These are phyloP conservation scores for Athelia sp. DNA, from an alignment of 1,284 basidiomycete genomes.

Conservation along the genomic window DNA sequence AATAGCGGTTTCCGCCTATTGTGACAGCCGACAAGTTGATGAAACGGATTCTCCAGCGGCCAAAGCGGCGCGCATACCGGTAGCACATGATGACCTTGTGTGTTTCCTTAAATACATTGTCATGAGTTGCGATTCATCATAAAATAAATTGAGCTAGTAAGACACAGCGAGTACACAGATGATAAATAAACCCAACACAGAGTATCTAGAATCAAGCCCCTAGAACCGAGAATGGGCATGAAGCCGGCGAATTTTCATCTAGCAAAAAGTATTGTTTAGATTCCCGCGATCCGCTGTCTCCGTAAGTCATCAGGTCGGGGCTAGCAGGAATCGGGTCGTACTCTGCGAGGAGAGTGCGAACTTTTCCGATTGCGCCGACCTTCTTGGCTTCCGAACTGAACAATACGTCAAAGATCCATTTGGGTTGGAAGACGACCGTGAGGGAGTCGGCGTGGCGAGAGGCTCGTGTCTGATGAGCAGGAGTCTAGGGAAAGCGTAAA, in stretches of 20 bases:
- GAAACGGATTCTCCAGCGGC: too few relatives aligned
- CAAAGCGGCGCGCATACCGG: too few relatives aligned
- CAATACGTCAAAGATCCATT: conserved; percentile 19
- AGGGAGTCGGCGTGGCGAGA: conserved; percentile 14
- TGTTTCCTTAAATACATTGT: too few relatives aligned
- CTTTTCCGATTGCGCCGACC: conserved; percentile 14
- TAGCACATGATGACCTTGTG: too few relatives aligned
- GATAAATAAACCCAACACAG: too few relatives aligned
- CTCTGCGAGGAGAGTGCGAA: conserved; percentile 13
- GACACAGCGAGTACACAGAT: too few relatives aligned
- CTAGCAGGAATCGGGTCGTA: conserved; percentile 18
- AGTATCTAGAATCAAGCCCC: too few relatives aligned
- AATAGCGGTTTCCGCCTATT: too few relatives aligned
- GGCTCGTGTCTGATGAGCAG: conserved; percentile 17
- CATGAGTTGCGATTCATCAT: too few relatives aligned
- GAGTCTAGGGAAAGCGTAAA: conserved; percentile 3
- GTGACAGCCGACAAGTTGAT: too few relatives aligned
- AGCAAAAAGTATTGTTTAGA: conserved; percentile 17
- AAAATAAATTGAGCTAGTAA: too few relatives aligned
- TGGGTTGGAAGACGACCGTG: conserved; percentile 18
- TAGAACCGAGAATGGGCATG: conserved; percentile 8
- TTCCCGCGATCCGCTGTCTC: conserved; percentile 16
- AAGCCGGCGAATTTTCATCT: conserved; percentile 16
- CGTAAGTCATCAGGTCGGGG: conserved; percentile 18
- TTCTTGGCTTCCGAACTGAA: conserved; percentile 16